Conservation (phyloP, 2,329 filamentous ascomycete species). For the Fusarium buharicum region DNA sequence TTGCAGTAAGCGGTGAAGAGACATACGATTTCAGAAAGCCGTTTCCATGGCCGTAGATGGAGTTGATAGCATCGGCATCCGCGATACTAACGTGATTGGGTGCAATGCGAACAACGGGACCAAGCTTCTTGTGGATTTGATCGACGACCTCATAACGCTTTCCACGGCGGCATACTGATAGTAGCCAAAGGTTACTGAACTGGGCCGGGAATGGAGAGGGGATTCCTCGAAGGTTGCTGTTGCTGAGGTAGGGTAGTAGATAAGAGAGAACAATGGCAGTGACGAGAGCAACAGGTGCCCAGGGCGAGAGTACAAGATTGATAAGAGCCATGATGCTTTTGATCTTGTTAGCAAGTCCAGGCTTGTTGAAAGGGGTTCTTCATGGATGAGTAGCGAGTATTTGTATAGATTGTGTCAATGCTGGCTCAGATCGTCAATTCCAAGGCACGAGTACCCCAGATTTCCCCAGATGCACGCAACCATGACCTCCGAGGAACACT, state of each 20-base stretch:
- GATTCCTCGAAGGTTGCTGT: conserved; percentile 61
- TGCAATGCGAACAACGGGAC: conserved; percentile 81
- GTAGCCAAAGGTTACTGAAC: conserved; percentile 84
- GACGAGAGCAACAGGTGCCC: conserved; percentile 29
- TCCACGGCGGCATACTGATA: conserved; percentile 73
- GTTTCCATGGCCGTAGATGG: conserved; percentile 83
- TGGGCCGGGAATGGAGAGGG: conserved; percentile 71
- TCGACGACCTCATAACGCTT: conserved; percentile 72
- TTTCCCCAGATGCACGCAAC: conserved; percentile 11
- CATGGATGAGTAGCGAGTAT: background rate
- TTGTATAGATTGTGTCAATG: conserved; percentile 7
- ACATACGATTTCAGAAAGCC: conserved; percentile 76
- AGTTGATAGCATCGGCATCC: conserved; percentile 78
- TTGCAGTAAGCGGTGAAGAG: accelerated
- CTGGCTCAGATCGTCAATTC: background rate
- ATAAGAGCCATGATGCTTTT: conserved; percentile 32
- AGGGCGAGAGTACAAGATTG: conserved; percentile 33
- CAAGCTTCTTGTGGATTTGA: conserved; percentile 76
- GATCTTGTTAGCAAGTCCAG: background rate
- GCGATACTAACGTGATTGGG: conserved; percentile 86
- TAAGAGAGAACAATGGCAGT: conserved; percentile 31
- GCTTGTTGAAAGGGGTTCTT: accelerated
- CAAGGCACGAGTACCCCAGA: conserved; percentile 2
- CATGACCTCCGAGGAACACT: conserved; percentile 16
- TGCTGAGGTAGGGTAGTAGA: conserved; percentile 60